phyloP scores from a whole-genome alignment of 345 rosid genomes.

The Eucalyptus shirleyi region DNA sequence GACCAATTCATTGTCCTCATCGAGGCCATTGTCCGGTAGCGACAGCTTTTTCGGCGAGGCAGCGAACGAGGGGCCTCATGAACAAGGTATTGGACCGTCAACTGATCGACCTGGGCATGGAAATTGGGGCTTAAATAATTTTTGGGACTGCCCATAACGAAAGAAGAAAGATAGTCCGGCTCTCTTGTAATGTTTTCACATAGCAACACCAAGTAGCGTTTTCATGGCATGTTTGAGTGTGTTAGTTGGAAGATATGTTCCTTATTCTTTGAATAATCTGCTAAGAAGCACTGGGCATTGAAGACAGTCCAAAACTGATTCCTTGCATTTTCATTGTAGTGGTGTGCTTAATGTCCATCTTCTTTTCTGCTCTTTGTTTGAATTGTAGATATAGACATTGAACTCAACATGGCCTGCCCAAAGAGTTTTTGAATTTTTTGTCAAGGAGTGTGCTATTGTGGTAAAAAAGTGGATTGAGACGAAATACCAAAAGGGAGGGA shows the following conservation, averaged over 20 bases:
- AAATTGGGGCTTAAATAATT: background rate
- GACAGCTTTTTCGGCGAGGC: constrained; percentile 22
- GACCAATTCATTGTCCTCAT: constrained; percentile 45
- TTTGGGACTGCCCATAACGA: background rate
- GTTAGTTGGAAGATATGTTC: background rate
- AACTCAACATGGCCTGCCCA: background rate
- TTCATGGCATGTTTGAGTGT: background rate
- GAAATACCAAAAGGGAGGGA: background rate
- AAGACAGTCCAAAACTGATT: background rate
- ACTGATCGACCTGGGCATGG: background rate
- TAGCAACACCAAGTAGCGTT: background rate
- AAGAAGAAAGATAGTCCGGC: background rate
- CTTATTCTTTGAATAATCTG: background rate
- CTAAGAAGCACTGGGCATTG: background rate
- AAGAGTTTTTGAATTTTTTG: background rate
- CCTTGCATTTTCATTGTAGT: background rate
- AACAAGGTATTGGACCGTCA: constrained; percentile 21
- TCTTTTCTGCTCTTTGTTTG: background rate
- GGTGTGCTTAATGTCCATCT: background rate
- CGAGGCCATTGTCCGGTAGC: constrained; percentile 44
- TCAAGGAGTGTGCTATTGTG: background rate
- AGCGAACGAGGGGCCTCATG: constrained; percentile 16
- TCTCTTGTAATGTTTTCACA: background rate
- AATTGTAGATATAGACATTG: background rate
- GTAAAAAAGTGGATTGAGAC: background rate